Conservation (phyloP, 495 filamentous ascomycete genomes). For the Aspergillus haitiensis region DNA sequence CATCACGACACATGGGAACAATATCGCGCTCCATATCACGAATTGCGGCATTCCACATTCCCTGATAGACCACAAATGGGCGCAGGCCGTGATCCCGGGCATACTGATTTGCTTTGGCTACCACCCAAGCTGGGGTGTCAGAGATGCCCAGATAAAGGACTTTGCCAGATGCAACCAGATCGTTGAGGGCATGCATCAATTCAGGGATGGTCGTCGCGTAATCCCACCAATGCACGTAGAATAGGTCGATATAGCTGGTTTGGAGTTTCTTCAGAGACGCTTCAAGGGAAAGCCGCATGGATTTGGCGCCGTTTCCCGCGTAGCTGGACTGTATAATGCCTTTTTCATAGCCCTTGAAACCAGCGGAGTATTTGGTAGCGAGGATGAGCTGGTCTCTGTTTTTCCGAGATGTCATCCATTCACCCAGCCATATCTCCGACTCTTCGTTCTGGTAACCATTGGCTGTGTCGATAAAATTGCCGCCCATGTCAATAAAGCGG, state of each 20-base stretch:
- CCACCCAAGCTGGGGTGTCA: slow-evolving; percentile 63
- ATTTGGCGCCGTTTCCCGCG: too few species aligned
- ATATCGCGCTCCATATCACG: slow-evolving; percentile 58
- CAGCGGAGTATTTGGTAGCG: not conserved
- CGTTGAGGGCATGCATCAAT: slow-evolving; percentile 1
- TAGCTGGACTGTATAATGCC: too few species aligned
- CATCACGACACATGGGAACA: slow-evolving; percentile 52
- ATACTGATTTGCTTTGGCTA: slow-evolving; percentile 57
- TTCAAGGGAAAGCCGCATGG: too few species aligned
- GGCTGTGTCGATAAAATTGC: slow-evolving; percentile 47
- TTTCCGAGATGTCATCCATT: slow-evolving; percentile 51
- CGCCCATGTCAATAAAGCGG: slow-evolving; percentile 40
- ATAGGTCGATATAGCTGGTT: slow-evolving; percentile 4
- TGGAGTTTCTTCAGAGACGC: not conserved
- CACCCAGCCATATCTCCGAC: slow-evolving; percentile 57
- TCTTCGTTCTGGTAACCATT: slow-evolving; percentile 54
- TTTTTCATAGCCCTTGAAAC: not conserved
- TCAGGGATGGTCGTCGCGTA: not conserved
- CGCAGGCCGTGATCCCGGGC: slow-evolving; percentile 58
- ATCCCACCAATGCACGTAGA: slow-evolving; percentile 6
- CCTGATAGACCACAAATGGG: slow-evolving; percentile 65
- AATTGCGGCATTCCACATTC: slow-evolving; percentile 55
- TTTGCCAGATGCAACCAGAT: not conserved
- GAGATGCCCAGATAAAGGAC: slow-evolving; percentile 48
- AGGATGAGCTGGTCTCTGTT: not conserved